Base-by-base conservation (phyloP, 495 filamentous ascomycete species). In the Hypoxylon crocopeplum region DNA sequence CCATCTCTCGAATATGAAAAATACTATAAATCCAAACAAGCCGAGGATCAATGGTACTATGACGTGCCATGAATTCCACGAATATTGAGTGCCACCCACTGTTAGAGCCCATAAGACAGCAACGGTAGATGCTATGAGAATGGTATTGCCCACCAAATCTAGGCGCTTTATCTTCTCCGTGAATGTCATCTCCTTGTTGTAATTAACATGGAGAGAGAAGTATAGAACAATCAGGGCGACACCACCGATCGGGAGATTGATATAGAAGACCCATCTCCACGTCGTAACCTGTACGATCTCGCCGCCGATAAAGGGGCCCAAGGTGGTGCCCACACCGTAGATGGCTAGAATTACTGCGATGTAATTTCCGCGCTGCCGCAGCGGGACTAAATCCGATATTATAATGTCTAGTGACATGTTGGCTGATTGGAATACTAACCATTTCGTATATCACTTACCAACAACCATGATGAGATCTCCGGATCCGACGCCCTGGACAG, bases 401-500 rank as follows among this genome's bases (percentile, higher is more conserved):
- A 79, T 80, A 48, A 93, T 89, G 61, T 93, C 91, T 21, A n/a
- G 86, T 27, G 24, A 8, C 8, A 27, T 27, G 24, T 8, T 27
- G 24, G 24, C 8, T 27, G 24, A 8, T 8, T 27, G 24, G 24
- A 27, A 27, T 3, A 27, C 24, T 27, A 8, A 27, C 3, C 4
- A 8, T 27, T 4, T 27, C 3, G 24, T 3, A 27, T 27, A 4
- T 16, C 4, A 29, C 32, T 19, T 17, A 47, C 52, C 29, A 33
- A 30, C 83, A 53, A 93, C 69, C 11, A 87, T 82, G 10, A 90
- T 79, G 25, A 92, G 79, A 1, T 91, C 90, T 53, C 89, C 90
- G 29, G 86, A 86, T 10, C 89, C 91, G 13, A 86, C 72, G 49
- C 90, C 90, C 64, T 93, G 90, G 24, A 94, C 75, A 0, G 85